Conservation (phyloP, 2,329 filamentous ascomycete species). For the Balansia obtecta region DNA sequence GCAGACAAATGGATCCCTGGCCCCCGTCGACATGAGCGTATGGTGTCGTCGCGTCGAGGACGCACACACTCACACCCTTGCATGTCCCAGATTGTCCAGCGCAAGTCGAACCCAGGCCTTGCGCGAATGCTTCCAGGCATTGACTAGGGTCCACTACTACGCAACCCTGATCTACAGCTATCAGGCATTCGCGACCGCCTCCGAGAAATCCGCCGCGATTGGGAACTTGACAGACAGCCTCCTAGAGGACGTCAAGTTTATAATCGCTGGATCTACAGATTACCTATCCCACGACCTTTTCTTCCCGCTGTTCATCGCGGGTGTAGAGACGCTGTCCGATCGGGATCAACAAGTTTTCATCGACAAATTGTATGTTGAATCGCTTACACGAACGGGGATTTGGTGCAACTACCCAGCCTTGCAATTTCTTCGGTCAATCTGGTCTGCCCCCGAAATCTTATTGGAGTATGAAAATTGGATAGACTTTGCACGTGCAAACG, state of each 20-base stretch:
- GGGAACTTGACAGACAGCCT: not conserved
- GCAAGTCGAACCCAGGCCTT: slow-evolving; percentile 2
- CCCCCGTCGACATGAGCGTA: slow-evolving; percentile 2
- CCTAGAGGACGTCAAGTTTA: slow-evolving; percentile 2
- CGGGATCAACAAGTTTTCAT: not conserved
- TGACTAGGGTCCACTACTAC: slow-evolving; percentile 10
- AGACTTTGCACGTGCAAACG: slow-evolving; percentile 4
- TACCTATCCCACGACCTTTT: slow-evolving; percentile 6
- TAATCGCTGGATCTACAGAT: slow-evolving; percentile 3
- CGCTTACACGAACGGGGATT: slow-evolving; percentile 2
- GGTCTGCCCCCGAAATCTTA: not conserved
- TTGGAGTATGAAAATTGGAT: slow-evolving; percentile 3
- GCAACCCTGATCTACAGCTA: slow-evolving; percentile 11
- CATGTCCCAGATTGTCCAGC: slow-evolving; percentile 6
- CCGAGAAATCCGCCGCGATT: not conserved
- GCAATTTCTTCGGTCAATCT: slow-evolving; percentile 5
- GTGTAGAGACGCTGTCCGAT: slow-evolving; percentile 1
- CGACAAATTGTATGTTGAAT: slow-evolving; percentile 4
- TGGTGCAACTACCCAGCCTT: slow-evolving; percentile 7
- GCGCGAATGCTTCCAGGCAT: slow-evolving; percentile 8
- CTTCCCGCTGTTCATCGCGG: slow-evolving; percentile 8
- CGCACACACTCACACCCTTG: not conserved
- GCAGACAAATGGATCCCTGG: not conserved
- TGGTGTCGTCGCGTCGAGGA: slow-evolving; percentile 1
- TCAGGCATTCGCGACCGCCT: slow-evolving; percentile 8